Evolutionary conservation across 768 basidiomycete genomes (phyloP), one percentile per base, ranked within the genome.

Genomic region (Collybiopsis luxurians): DNA sequence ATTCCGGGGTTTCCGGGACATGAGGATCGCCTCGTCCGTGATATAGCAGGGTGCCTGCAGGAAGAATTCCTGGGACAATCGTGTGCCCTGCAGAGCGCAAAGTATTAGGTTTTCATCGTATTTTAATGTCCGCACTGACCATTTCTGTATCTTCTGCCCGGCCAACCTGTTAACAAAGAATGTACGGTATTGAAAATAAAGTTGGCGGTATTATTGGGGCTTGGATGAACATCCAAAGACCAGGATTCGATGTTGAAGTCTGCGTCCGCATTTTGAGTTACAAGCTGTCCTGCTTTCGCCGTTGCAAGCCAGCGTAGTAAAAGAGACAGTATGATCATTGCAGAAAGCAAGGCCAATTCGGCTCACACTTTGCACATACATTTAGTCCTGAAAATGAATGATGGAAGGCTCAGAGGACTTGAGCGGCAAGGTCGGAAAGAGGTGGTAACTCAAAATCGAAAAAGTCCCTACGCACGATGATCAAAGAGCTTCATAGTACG

Each of bases 31-130:
- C 5, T 2, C 62, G 57, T 30, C 64, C 68, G 42, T 74, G 74
- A 31, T 76, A 76, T 2, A 76, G 63, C 11, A 72, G 58, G 2
- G 75, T 76, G 23, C 73, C 75, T 7, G 54, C 59, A 1, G 73
- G 67, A 30, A 75, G 64, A 10, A 51, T 63, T 30, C 68, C 75
- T 1, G 71, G 71, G 10, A 75, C 66, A 9, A 73, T 59, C 43
- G 38, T 67, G 30, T 72, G 71, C 1, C 69, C 67, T 70, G 19
- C 4, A 24, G 7, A 34, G 36, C n/a, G n/a, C n/a, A n/a, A n/a
- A n/a, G n/a, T n/a, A n/a, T n/a, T n/a, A n/a, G n/a, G n/a, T n/a
- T n/a, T n/a, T n/a, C n/a, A n/a, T n/a, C n/a, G n/a, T n/a, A n/a
- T n/a, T n/a, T n/a, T n/a, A n/a, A 24, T 44, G 7, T 2, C 3